Conservation (phyloP, 257 asterid species). For the Nicotiana obtusifolia region DNA sequence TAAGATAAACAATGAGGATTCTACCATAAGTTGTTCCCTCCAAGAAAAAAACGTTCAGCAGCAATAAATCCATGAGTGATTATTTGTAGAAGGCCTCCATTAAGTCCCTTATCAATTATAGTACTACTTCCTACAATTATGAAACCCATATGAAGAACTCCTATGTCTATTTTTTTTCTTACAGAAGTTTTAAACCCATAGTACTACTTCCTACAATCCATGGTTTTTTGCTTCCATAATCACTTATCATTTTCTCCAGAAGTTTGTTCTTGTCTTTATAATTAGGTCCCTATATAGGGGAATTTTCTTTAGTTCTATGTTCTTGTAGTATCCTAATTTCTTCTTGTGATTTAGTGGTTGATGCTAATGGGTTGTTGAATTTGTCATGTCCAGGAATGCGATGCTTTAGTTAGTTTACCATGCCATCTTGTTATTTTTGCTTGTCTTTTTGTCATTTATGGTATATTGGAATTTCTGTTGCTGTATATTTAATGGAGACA, state of each 20-base stretch:
- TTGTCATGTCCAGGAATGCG: neutral
- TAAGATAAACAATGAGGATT: neutral
- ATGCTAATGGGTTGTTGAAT: slow-evolving; percentile 3
- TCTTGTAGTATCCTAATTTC: neutral
- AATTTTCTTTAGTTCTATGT: neutral
- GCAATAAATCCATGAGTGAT: neutral
- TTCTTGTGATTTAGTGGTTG: neutral
- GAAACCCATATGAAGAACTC: neutral
- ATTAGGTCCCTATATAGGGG: neutral
- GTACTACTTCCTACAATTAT: neutral
- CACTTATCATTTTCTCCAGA: neutral
- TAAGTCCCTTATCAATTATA: neutral
- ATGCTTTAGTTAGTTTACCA: neutral
- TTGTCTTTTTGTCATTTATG: neutral
- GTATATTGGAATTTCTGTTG: neutral
- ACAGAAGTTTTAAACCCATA: neutral
- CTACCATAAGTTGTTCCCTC: neutral
- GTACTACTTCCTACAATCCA: too few species aligned
- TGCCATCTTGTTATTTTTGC: neutral
- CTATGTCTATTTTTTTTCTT: neutral
- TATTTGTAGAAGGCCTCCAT: neutral
- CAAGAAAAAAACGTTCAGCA: neutral
- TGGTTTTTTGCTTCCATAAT: neutral
- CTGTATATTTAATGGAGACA: neutral
- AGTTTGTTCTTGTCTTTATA: neutral